Conservation (phyloP, 2,329 filamentous ascomycete genomes). For the Aureobasidium sp. region DNA sequence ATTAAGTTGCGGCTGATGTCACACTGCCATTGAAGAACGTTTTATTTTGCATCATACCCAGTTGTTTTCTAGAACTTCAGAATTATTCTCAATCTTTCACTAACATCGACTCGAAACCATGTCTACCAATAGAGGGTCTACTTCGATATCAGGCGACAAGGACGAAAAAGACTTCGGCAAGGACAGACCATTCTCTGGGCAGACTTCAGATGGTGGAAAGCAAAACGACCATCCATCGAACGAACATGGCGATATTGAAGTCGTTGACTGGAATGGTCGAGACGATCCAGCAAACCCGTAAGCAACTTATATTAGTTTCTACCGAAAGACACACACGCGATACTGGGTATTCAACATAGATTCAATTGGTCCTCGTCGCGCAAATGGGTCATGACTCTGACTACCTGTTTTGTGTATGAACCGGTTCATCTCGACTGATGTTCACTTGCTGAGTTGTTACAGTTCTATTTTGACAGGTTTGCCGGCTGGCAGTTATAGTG, state of each 20-base stretch:
- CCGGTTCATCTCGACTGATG: background rate
- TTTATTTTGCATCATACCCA: background rate
- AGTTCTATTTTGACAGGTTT: slow-evolving; percentile 26
- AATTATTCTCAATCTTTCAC: background rate
- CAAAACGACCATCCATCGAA: background rate
- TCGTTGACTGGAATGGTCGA: slow-evolving; percentile 21
- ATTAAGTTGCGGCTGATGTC: background rate
- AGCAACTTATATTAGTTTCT: background rate
- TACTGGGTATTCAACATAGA: background rate
- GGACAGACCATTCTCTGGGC: background rate
- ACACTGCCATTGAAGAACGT: background rate
- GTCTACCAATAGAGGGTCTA: background rate
- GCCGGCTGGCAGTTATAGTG: slow-evolving; percentile 25
- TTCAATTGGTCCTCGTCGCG: slow-evolving; percentile 25
- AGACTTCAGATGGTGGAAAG: background rate
- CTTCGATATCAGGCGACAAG: background rate
- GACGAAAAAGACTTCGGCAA: background rate
- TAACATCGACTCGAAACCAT: background rate
- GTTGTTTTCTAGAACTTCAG: background rate
- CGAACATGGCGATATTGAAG: slow-evolving; percentile 8
- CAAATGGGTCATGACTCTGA: slow-evolving; percentile 27
- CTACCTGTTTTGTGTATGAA: slow-evolving; percentile 22
- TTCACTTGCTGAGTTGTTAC: background rate
- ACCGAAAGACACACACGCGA: background rate
- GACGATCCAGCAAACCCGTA: slow-evolving; percentile 22